Evolutionary conservation across 192 early-diverging fungal species (phyloP).

Genomic region (Gonapodya sp.): DNA sequence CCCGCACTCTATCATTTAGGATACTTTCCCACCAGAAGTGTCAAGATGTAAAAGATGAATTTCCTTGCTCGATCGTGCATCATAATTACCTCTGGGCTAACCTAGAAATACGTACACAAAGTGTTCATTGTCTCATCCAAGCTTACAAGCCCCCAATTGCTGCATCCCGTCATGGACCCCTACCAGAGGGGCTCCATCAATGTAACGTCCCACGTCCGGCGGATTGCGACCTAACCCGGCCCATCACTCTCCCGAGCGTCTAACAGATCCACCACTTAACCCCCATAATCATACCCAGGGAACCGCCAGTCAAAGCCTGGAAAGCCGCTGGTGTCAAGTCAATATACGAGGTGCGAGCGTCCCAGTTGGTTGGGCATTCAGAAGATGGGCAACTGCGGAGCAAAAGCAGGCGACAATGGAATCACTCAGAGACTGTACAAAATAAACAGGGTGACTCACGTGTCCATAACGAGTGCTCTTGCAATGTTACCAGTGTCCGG

Average conservation of each 20-base stretch:
- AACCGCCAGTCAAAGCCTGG: neutral
- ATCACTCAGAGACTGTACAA: neutral
- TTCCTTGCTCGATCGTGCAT: too few relatives aligned
- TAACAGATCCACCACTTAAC: neutral
- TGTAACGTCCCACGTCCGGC: too few relatives aligned
- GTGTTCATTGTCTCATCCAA: too few relatives aligned
- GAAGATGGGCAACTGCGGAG: neutral
- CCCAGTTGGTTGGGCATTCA: neutral
- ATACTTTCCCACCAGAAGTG: too few relatives aligned
- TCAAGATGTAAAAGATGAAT: too few relatives aligned
- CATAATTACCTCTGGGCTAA: too few relatives aligned
- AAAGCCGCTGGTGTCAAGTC: neutral
- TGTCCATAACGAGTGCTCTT: neutral
- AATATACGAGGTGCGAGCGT: neutral
- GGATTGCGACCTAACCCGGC: neutral
- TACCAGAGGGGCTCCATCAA: too few relatives aligned
- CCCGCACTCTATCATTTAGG: too few relatives aligned
- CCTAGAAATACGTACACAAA: too few relatives aligned
- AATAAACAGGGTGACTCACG: neutral
- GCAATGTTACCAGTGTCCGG: neutral
- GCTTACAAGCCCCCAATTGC: too few relatives aligned
- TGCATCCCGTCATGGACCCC: too few relatives aligned
- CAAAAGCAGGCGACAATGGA: neutral
- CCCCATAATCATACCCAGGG: neutral
- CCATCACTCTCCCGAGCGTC: neutral